Base-by-base conservation (phyloP, 306 rosid genomes). In the Phaseolus lunatus region DNA sequence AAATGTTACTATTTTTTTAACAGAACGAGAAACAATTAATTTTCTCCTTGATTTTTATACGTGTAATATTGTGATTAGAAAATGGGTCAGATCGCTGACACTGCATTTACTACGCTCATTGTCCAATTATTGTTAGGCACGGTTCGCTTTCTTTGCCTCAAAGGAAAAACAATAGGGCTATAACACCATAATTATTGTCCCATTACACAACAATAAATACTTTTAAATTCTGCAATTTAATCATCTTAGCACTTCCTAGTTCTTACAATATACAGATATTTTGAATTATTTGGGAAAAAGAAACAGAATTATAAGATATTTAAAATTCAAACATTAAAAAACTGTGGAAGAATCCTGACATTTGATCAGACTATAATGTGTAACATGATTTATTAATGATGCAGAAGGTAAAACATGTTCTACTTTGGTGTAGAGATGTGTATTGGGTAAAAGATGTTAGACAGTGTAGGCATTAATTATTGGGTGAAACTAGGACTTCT, bases 21-120 rank as follows among this genome's bases (percentile, higher is more conserved):
- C 7, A 10, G 7, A 0, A 37, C 5, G 24, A 31, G 57, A 15
- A 26, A 67, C 14, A 16, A 39, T 35, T 18, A 15, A 49, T 26
- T 39, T 64, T 29, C 0, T 62, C 15, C 3, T 37, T 16, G 7
- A 39, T 14, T 31, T 31, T 7, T 65, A 37, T 45, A 41, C 52
- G 52, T 68, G 56, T 39, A 81, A 59, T 57, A 67, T 27, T n/a
- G 70, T 76, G 52, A 72, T 82, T 71, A 64, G 58, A 3, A 44
- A 67, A 43, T 57, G 6, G 33, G 72, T 13, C 62, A 72, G 78
- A 64, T 73, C 44, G 48, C 80, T 78, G 83, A 68, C 80, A 73
- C 16, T 66, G 78, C 82, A 83, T 79, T 78, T 83, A 67, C 80
- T 68, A 15, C 39, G 27, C 72, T 67, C 69, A 45, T 47, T 57